Evolutionary conservation across 1,284 basidiomycete genomes (phyloP).

Genomic region (Boletellus dicymbophilus): DNA sequence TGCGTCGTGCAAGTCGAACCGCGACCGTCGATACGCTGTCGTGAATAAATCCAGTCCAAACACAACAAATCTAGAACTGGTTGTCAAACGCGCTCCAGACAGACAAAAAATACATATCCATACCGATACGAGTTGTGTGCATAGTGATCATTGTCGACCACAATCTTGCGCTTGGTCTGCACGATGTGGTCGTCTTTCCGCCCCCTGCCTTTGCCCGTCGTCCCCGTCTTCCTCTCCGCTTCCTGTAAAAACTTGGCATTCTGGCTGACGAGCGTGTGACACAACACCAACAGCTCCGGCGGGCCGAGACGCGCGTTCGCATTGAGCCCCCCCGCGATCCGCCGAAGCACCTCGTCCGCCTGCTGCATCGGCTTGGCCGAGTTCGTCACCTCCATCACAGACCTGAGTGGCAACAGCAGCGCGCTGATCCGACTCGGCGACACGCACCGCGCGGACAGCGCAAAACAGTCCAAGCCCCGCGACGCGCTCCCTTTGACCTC

Average conservation of each 20-base stretch:
- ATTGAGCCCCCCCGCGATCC: slow-evolving; percentile 86
- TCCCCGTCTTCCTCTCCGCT: slow-evolving; percentile 37
- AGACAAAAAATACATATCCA: no score
- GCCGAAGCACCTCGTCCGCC: slow-evolving; percentile 87
- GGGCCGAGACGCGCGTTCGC: slow-evolving; percentile 77
- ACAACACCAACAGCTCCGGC: slow-evolving; percentile 78
- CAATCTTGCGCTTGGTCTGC: slow-evolving; percentile 72
- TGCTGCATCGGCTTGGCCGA: slow-evolving; percentile 82
- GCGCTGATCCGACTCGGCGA: slow-evolving; percentile 77
- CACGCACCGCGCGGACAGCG: slow-evolving; percentile 76
- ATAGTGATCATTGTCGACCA: slow-evolving; percentile 68
- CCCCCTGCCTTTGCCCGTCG: slow-evolving; percentile 36
- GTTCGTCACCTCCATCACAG: slow-evolving; percentile 87
- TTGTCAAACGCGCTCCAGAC: background rate
- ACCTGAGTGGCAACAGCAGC: slow-evolving; percentile 80
- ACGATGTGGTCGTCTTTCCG: slow-evolving; percentile 68
- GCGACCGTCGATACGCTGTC: slow-evolving; percentile 83
- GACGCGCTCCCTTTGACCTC: slow-evolving; percentile 83
- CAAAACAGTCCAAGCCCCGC: slow-evolving; percentile 84
- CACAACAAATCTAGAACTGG: slow-evolving; percentile 73
- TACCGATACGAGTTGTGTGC: slow-evolving; percentile 84
- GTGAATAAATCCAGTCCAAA: slow-evolving; percentile 94
- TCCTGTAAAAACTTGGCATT: slow-evolving; percentile 84
- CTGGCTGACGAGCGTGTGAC: slow-evolving; percentile 89
- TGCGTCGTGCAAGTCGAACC: slow-evolving; percentile 83